Conservation (phyloP, 2,329 filamentous ascomycete genomes). For the Penicillium sp. region DNA sequence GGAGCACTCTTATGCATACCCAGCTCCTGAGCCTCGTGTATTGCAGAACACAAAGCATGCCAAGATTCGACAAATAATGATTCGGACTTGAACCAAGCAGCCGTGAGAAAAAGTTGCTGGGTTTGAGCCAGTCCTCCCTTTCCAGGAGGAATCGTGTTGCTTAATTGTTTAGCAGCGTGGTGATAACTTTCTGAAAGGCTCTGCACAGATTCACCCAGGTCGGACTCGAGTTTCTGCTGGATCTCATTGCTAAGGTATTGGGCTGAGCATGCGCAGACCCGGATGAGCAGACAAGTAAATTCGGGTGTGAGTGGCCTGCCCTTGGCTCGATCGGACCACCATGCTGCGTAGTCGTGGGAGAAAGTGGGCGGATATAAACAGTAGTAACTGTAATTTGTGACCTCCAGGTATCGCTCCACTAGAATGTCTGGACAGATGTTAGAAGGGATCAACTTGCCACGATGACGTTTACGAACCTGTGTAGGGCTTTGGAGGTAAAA, state of each 20-base stretch:
- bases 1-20: slow-evolving; percentile 48
- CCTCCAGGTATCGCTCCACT: slow-evolving; percentile 54
- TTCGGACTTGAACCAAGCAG: slow-evolving; percentile 56
- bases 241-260: slow-evolving; percentile 50
- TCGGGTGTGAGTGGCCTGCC: slow-evolving; percentile 47
- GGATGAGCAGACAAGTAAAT: slow-evolving; percentile 56
- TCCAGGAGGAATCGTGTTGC: slow-evolving; percentile 51
- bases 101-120: slow-evolving; percentile 58
- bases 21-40: slow-evolving; percentile 57
- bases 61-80: slow-evolving; percentile 57
- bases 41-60: slow-evolving; percentile 53
- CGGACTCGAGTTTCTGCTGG: slow-evolving; percentile 52
- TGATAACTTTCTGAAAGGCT: slow-evolving; percentile 51
- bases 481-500: slow-evolving; percentile 48
- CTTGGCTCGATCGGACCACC: slow-evolving; percentile 51
- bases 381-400: slow-evolving; percentile 56
- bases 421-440: slow-evolving; percentile 48
- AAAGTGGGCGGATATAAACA: slow-evolving; percentile 55
- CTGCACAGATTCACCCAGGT: slow-evolving; percentile 50
- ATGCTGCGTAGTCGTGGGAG: slow-evolving; percentile 52
- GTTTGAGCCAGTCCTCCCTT: slow-evolving; percentile 54
- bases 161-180: slow-evolving; percentile 52
- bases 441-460: slow-evolving; percentile 2
- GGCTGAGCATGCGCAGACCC: slow-evolving; percentile 55
- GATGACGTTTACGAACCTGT: slow-evolving; percentile 35